Conservation (phyloP, 139 green algal genomes). For the Tetraselmis chui region DNA sequence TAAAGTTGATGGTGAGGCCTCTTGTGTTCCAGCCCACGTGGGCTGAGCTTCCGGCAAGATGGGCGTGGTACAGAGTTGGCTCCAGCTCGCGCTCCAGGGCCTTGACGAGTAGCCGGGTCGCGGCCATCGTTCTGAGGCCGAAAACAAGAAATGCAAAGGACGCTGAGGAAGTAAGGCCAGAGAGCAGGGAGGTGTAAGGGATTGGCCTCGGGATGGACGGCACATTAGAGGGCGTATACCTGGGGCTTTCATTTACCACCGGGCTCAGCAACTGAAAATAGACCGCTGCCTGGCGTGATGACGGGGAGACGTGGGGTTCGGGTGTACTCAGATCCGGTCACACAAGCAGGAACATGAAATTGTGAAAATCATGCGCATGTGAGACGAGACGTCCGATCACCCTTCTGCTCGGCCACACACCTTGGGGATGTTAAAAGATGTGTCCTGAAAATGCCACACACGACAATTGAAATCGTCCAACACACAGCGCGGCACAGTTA, state of each 20-base stretch:
- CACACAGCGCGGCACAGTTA: not conserved
- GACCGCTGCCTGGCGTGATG: not conserved
- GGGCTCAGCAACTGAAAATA: not conserved
- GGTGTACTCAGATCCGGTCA: too few species aligned
- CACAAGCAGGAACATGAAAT: too few species aligned
- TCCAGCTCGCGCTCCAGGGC: not conserved
- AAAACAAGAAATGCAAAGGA: too few species aligned
- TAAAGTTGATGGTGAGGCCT: not conserved
- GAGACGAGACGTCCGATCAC: too few species aligned
- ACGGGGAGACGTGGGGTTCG: too few species aligned
- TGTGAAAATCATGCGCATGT: too few species aligned
- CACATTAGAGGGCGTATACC: not conserved
- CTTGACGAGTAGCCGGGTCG: not conserved
- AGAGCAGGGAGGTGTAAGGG: too few species aligned
- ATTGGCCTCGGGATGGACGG: too few species aligned
- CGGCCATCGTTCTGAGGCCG: not conserved
- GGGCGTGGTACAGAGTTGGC: not conserved
- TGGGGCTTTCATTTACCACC: not conserved
- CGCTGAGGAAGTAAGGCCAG: too few species aligned
- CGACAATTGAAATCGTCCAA: not conserved
- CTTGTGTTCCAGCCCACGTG: not conserved
- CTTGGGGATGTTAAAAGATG: constrained; percentile 36
- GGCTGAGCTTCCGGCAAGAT: not conserved
- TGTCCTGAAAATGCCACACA: constrained; percentile 33
- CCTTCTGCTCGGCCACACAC: not conserved